Evolutionary conservation across 1,139 yeast species (phyloP).

Genomic region (Saccharomyces pastorianus): DNA sequence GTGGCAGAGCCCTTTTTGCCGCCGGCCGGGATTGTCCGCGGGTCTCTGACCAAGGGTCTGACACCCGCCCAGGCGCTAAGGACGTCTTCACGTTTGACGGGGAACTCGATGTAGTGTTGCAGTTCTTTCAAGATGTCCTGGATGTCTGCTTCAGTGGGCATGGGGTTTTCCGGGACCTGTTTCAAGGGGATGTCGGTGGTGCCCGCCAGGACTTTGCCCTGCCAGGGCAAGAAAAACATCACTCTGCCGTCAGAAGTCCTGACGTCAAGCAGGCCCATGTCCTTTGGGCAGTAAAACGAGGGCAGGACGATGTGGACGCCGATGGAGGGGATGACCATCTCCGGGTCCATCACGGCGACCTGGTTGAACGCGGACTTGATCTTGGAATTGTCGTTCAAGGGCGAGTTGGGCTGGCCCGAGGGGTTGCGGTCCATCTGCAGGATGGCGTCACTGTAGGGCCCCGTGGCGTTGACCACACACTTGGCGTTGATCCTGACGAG

Average conservation of each 20-base stretch:
- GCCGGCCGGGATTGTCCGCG: constrained; percentile 42
- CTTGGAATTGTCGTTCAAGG: constrained; percentile 19
- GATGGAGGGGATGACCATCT: constrained; percentile 83
- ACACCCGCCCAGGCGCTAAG: constrained; percentile 96
- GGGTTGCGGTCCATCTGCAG: constrained; percentile 80
- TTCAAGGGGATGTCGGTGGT: constrained; percentile 83
- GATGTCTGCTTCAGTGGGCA: constrained; percentile 83
- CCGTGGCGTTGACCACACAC: constrained; percentile 84
- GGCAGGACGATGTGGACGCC: constrained; percentile 74
- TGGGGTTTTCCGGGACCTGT: constrained; percentile 73
- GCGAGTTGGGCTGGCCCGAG: constrained; percentile 45
- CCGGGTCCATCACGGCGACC: constrained; percentile 36
- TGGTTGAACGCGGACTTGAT: constrained; percentile 14
- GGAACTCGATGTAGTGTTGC: constrained; percentile 82
- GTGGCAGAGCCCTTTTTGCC: constrained; percentile 45
- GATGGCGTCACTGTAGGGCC: constrained; percentile 80
- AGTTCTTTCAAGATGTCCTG: constrained; percentile 80
- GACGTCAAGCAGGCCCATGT: constrained; percentile 86
- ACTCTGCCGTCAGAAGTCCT: constrained; percentile 93
- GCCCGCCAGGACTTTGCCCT: constrained; percentile 92
- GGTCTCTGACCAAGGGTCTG: constrained; percentile 89
- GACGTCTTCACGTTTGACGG: constrained; percentile 84
- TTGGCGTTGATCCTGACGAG: constrained; percentile 55
- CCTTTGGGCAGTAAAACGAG: constrained; percentile 82
- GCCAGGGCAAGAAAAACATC: constrained; percentile 97